Evolutionary conservation across 257 asterid genomes (phyloP), one percentile per base, ranked within the genome.

Genomic region (Solanum chmielewskii): DNA sequence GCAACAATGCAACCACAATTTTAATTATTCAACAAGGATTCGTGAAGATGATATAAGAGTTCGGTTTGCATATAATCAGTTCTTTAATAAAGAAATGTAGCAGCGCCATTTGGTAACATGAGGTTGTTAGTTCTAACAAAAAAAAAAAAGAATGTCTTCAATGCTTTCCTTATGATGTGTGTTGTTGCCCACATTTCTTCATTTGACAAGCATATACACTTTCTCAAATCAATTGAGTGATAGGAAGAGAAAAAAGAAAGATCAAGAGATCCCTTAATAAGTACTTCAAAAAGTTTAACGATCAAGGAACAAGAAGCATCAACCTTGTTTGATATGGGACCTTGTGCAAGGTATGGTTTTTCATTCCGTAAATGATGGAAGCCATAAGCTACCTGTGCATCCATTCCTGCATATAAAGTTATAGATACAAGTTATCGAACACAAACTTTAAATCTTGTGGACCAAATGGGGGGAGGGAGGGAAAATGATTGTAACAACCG

Each of bases 331-430:
- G 99, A 91, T 70, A 95, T 59, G 42, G 98, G 99, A 88, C 99
- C 99, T 91, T 92, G 98, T 62, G 99, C 99, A 86, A 96, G 98
- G 91, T 92, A 94, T 86, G 99, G 99, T 87, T 91, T 95, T 88
- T 95, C 94, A 83, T 96, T 95, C 86, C 99, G 99, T 75, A 96
- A 90, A 88, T 94, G 94, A 89, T 96, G 99, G 94, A 96, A 96
- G 87, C 99, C 98, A 86, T 96, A 95, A 49, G 99, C 98, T 45
- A 96, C 98, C 92, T 92, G 96, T 77, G 99, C 99, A 92, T 96
- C 99, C 99, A 96, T 96, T 77, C 99, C 99, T 96, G 90, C 87
- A 89, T 37, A 35, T 44, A 81, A 49, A 81, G 29, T 81, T 81
- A 49, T 29, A 81, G 45, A 15, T n/a, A 81, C 66, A 49, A 81